Base-by-base conservation (phyloP, 2,329 filamentous ascomycete species). In the Colletotrichum tropicale region DNA sequence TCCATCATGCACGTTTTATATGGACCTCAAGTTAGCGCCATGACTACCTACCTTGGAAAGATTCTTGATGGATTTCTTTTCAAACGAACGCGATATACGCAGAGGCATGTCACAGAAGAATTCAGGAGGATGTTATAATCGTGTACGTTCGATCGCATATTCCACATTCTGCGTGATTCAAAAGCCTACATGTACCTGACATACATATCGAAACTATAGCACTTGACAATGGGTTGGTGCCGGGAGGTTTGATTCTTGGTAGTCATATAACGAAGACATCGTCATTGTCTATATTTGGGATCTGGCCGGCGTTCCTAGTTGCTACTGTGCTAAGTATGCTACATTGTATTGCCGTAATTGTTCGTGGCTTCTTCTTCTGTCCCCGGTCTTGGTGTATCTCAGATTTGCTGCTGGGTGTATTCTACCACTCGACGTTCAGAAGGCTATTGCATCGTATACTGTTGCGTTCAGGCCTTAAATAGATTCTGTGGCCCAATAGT, bases 381-480 rank as follows among this genome's bases (percentile, higher is more conserved):
- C 38, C 5, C 38, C 0, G 0, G 38, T 1, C 18, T 48, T 48
- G 8, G 8, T 4, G 16, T 43, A 43, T 43, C 18, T 5, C 38
- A 43, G 18, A 0, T 1, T 10, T 43, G 0, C 38, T 43, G n/a
- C 1, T 0, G 36, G 38, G 18, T 43, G 9, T n/a, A n/a, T 12
- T 48, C 18, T n/a, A 7, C 9, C 38, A n/a, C 38, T 12, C 8
- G 2, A 18, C 2, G 8, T 9, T 38, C 18, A 0, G 16, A 16
- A 9, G 16, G 5, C 15, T 38, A 16, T 5, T 9, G 4, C 4
- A 5, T 38, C 9, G 32, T n/a, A n/a, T n/a, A 7, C 3, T 12
- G 38, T 10, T 2, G 1, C 18, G 38, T n/a, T 6, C 0, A 12
- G 38, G 12, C 7, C 0, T 48, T n/a, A 1, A 1, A 10, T 2